These are phyloP conservation scores for Mortierella sp. DNA, from an alignment of 371 early-diverging fungal genomes.

Conservation along the genomic window DNA sequence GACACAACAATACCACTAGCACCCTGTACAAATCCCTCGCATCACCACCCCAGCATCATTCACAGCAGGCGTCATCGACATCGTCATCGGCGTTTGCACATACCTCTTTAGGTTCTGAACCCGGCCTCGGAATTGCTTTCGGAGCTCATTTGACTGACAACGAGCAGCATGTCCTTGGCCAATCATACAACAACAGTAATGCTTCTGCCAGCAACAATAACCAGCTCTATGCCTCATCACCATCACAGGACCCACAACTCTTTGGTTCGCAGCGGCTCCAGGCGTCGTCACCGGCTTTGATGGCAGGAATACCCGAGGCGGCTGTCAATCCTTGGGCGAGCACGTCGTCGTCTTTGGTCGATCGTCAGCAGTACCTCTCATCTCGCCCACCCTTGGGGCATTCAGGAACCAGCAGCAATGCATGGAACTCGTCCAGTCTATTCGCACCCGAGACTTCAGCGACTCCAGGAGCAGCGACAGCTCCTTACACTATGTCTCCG, in stretches of 20 bases:
- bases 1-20: slow-evolving; percentile 1
- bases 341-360: neutral
- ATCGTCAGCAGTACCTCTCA: neutral
- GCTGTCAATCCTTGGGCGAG: slow-evolving; percentile 10
- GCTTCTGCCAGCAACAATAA: neutral
- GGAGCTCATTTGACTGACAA: slow-evolving; percentile 2
- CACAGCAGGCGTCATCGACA: slow-evolving; percentile 31
- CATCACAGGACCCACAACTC: neutral
- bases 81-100: slow-evolving; percentile 36
- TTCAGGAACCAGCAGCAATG: neutral
- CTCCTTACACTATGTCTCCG: neutral
- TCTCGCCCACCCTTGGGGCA: neutral
- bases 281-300: neutral
- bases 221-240: neutral
- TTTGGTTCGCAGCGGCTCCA: neutral
- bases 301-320: neutral
- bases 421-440: neutral
- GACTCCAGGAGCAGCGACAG: neutral
- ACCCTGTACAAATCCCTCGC: slow-evolving; percentile 11
- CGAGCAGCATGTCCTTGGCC: slow-evolving; percentile 13
- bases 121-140: slow-evolving; percentile 40
- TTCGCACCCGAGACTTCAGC: neutral
- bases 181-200: slow-evolving; percentile 6
- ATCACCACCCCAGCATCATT: slow-evolving; percentile 13
- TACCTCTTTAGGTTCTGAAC: slow-evolving; percentile 57